phyloP scores from a whole-genome alignment of 2,329 filamentous ascomycete species.

The Shiraia sp. region DNA sequence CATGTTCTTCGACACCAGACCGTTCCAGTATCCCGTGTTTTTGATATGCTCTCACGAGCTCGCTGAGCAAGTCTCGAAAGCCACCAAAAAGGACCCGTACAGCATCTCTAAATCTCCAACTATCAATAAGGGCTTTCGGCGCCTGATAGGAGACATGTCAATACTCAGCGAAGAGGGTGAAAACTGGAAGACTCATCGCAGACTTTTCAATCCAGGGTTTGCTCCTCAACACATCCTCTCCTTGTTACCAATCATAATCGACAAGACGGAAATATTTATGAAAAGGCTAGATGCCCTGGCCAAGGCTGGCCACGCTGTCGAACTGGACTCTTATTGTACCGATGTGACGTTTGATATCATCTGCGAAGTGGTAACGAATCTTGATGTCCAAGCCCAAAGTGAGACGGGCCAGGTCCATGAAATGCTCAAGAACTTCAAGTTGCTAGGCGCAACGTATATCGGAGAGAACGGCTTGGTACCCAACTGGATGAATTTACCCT shows the following conservation, averaged over 20 bases:
- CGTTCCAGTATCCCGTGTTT: slow-evolving; percentile 26
- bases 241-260: slow-evolving; percentile 38
- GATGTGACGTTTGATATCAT: slow-evolving; percentile 43
- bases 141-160: slow-evolving; percentile 33
- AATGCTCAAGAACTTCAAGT: slow-evolving; percentile 29
- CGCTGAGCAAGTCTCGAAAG: slow-evolving; percentile 39
- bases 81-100: slow-evolving; percentile 33
- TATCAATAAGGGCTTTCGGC: slow-evolving; percentile 17
- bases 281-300: slow-evolving; percentile 35
- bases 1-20: slow-evolving; percentile 37
- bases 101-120: slow-evolving; percentile 42
- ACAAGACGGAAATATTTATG: slow-evolving; percentile 41
- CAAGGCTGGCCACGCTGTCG: slow-evolving; percentile 22
- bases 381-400: slow-evolving; percentile 35
- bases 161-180: slow-evolving; percentile 33
- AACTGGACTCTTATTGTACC: slow-evolving; percentile 36
- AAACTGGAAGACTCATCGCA: slow-evolving; percentile 41
- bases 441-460: slow-evolving; percentile 22
- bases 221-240: slow-evolving; percentile 41
- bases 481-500: slow-evolving; percentile 25
- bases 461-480: slow-evolving; percentile 25
- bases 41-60: slow-evolving; percentile 37
- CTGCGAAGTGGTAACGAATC: slow-evolving; percentile 34
- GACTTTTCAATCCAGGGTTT: slow-evolving; percentile 45
- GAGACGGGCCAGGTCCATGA: slow-evolving; percentile 19